phyloP scores from a whole-genome alignment of 768 basidiomycete genomes.

The Podaxis mareebaensis region DNA sequence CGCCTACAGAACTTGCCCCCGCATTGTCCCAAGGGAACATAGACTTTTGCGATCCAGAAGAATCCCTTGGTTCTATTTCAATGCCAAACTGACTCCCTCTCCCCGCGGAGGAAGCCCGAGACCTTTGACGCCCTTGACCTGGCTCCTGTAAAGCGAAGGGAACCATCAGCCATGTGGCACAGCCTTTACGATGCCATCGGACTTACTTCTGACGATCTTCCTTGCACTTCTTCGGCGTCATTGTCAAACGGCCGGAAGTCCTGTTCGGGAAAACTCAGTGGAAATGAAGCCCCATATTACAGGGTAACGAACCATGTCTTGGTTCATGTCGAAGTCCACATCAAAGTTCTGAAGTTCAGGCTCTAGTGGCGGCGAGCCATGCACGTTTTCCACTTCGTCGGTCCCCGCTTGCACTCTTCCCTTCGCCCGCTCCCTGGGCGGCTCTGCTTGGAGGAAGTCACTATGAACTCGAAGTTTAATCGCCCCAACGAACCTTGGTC shows the following conservation, averaged over 20 bases:
- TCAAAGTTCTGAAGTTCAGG: neutral
- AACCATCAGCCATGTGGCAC: neutral
- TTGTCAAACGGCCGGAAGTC: neutral
- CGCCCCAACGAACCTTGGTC: neutral
- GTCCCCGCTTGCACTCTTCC: neutral
- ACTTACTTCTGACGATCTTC: conserved; percentile 22
- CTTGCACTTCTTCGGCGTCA: conserved; percentile 3
- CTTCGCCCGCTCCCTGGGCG: neutral
- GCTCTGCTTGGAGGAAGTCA: conserved; percentile 2
- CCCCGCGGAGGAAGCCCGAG: conserved; percentile 53
- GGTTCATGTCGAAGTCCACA: neutral
- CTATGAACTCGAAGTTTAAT: neutral
- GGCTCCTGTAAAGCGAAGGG: conserved; percentile 58
- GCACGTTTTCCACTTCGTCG: neutral
- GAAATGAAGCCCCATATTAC: neutral
- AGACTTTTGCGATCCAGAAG: conserved; percentile 58
- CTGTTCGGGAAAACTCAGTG: neutral
- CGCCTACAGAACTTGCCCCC: conserved; percentile 61
- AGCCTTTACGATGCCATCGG: conserved; percentile 28
- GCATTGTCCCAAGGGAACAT: conserved; percentile 88
- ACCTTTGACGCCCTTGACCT: conserved; percentile 77
- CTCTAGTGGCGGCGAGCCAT: neutral
- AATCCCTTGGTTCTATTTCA: conserved; percentile 37
- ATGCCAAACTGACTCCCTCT: conserved; percentile 49
- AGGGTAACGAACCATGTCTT: conserved; percentile 6